Evolutionary conservation across 257 asterid species (phyloP), one percentile per base, ranked within the genome.

Genomic region (Cruciata laevipes): DNA sequence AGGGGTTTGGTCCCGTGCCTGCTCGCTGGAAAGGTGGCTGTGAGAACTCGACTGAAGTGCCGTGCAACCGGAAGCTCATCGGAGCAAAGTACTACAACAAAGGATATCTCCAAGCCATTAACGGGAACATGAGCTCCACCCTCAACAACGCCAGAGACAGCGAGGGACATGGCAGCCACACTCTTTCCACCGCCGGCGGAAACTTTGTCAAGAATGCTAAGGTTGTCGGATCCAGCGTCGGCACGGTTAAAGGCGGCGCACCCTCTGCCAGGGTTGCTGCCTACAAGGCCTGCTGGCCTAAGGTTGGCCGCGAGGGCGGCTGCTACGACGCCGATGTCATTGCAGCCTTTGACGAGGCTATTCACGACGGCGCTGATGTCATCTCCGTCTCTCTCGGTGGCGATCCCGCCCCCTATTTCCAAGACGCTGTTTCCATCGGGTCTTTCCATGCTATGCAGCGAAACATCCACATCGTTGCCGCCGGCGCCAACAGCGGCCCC

Each of bases 1-100:
- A 86, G 14, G 88, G 87, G 1, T 75, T 64, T 4, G 97, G 96
- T 0, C 90, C 94, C 25, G 61, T 86, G 71, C 98, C 97, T 3
- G 78, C 93, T 11, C 84, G 35, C 74, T 92, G 98, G 97, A 87
- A 80, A 67, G 97, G 96, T 42, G 61, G 64, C 14, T 93, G 95
- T 74, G 76, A 85, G 58, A 75, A 79, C 35, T 69, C 76, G 17
- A 65, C 66, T 0, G 24, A 0, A 4, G 25, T 72, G 57, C 74
- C 79, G 63, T 91, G 98, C 82, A 93, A 93, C 63, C 82, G 95
- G 78, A 91, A 91, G 70, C 83, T 91, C n/a, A 83, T 91, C 20
- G 98, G 96, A 61, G 92, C 96, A 0, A 79, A 85, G 74, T 86
- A 77, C 77, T 89, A 65, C 82, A 83, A 79, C 70, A 85, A 85